A percentile compares a stretch with the other conserved stretches of the same genome.
These are phyloP conservation scores for Spergularia marina DNA, from an alignment of 148 eudicot genomes.

Conservation along the genomic window DNA sequence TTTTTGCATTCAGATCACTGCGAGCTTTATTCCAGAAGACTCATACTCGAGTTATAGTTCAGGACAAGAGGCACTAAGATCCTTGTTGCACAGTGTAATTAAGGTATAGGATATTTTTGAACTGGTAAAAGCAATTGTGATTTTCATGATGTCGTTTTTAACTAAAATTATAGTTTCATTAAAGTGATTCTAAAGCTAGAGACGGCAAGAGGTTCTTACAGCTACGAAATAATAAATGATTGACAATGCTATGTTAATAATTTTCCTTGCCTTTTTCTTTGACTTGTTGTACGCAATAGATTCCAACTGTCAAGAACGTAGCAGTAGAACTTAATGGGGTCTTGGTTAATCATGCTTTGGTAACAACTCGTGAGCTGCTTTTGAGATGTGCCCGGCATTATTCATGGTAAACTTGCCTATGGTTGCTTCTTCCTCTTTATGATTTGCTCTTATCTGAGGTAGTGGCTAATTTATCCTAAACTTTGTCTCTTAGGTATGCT, in stretches of 20 bases:
- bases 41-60: slow-evolving; percentile 80
- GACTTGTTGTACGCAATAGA: slow-evolving; percentile 33
- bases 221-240: too few species aligned
- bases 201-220: too few species aligned
- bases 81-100: slow-evolving; percentile 86
- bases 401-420: slow-evolving; percentile 64
- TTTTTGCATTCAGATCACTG: slow-evolving; percentile 57
- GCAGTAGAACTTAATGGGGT: slow-evolving; percentile 95
- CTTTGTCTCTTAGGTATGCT: slow-evolving; percentile 59
- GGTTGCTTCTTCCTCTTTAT: slow-evolving; percentile 9
- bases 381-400: slow-evolving; percentile 91
- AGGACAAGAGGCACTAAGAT: slow-evolving; percentile 79
- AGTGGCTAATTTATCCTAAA: slow-evolving; percentile 8
- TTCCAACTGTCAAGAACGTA: slow-evolving; percentile 68
- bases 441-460: not conserved
- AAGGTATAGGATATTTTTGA: slow-evolving; percentile 43
- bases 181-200: too few species aligned
- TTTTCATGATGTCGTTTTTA: not conserved
- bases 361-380: slow-evolving; percentile 71
- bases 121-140: not conserved
- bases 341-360: slow-evolving; percentile 90
- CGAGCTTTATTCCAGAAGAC: slow-evolving; percentile 91
- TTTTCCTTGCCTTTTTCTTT: slow-evolving; percentile 6
- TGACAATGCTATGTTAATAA: not conserved
- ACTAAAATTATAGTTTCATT: too few species aligned